Conservation (phyloP, 805 yeast genomes). For the Sugiyamaella mastotermitis region DNA sequence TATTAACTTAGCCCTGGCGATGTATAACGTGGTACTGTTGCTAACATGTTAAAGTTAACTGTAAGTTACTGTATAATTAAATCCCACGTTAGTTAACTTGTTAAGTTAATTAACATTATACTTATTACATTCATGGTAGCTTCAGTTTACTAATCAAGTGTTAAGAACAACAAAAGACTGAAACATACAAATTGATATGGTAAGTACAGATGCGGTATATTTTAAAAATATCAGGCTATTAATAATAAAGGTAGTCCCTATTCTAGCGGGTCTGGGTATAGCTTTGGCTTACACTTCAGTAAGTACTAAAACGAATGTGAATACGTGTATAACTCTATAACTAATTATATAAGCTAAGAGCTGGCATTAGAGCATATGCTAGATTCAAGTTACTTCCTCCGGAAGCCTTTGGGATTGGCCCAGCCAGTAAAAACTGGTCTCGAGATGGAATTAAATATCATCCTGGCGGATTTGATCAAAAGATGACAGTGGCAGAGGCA, state of each 20-base stretch:
- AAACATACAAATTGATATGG: no score
- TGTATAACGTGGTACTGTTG: no score
- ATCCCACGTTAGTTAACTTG: no score
- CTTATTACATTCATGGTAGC: no score
- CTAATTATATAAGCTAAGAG: slow-evolving; percentile 20
- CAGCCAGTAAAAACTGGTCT: not conserved
- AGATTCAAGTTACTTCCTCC: slow-evolving; percentile 27
- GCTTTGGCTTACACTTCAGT: slow-evolving; percentile 24
- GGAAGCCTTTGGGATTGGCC: slow-evolving; percentile 23
- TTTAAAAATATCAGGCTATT: no score
- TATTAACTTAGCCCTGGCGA: no score
- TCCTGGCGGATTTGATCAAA: slow-evolving; percentile 30
- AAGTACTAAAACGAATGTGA: slow-evolving; percentile 4
- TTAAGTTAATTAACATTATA: no score
- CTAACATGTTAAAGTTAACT: no score
- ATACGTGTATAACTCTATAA: not conserved
- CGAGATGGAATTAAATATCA: slow-evolving; percentile 19
- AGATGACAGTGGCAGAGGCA: slow-evolving; percentile 50
- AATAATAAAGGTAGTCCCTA: slow-evolving; percentile 25
- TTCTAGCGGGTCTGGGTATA: slow-evolving; percentile 26
- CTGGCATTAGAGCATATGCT: slow-evolving; percentile 28
- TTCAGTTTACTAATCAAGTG: no score
- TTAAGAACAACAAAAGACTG: no score
- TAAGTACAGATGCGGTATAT: no score
- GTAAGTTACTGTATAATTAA: no score